Percentiles rank a stretch among this genome's conserved stretches.
Conservation (phyloP, 2,329 filamentous ascomycete genomes). For the Fusarium guadeloupense region DNA sequence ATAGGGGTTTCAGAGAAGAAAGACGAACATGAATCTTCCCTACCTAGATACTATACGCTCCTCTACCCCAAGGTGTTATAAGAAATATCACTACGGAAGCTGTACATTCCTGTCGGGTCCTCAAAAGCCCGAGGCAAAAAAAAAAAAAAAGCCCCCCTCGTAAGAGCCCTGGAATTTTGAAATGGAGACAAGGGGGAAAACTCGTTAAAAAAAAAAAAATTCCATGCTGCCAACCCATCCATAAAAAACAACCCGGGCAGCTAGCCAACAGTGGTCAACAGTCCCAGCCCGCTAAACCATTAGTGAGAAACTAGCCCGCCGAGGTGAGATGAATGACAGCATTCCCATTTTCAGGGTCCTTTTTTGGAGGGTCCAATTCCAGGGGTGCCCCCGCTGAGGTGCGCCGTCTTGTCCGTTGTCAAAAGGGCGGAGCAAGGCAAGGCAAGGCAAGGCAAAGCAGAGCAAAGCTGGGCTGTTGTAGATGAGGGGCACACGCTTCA, state of each 20-base stretch:
- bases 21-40: no score
- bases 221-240: background rate
- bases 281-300: no score
- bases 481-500: slow-evolving; percentile 10
- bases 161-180: slow-evolving; percentile 19
- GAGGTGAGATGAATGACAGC: slow-evolving; percentile 24
- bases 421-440: no score
- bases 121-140: slow-evolving; percentile 5
- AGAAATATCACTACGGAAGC: no score
- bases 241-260: no score
- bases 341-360: slow-evolving; percentile 34
- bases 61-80: no score
- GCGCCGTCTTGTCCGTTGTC: slow-evolving; percentile 5
- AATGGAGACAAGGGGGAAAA: slow-evolving; percentile 4
- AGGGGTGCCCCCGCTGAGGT: slow-evolving; percentile 8
- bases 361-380: slow-evolving; percentile 28
- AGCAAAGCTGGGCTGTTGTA: slow-evolving; percentile 20
- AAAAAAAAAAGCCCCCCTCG: slow-evolving; percentile 5
- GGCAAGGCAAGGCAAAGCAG: no score
- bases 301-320: slow-evolving; percentile 13
- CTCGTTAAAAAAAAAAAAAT: slow-evolving; percentile 2
- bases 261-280: no score
- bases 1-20: no score
- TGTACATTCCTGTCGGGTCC: background rate
- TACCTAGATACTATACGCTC: no score